Conservation (phyloP, 805 yeast genomes). For the Candida incommunis region DNA sequence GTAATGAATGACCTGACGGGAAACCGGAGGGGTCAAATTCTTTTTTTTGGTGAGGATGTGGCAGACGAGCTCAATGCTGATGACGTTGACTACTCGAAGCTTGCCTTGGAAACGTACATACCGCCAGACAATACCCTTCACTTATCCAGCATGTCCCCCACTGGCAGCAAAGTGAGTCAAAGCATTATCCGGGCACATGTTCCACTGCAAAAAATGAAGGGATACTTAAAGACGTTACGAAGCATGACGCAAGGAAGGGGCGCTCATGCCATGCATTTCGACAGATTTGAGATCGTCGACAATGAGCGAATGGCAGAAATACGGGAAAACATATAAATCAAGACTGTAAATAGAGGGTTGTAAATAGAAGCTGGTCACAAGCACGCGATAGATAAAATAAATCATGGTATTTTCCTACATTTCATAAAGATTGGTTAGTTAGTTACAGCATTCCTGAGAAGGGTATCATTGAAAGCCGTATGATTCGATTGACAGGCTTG, state of each 20-base stretch:
- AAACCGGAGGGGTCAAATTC: conserved; percentile 60
- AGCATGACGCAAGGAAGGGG: conserved; percentile 86
- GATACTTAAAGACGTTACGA: conserved; percentile 64
- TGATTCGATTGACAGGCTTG: too few species aligned
- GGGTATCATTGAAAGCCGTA: too few species aligned
- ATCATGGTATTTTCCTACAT: too few species aligned
- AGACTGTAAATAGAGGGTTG: too few species aligned
- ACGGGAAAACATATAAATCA: not conserved
- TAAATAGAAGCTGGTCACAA: too few species aligned
- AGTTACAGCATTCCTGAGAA: too few species aligned
- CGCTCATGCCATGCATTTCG: conserved; percentile 61
- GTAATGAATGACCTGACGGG: conserved; percentile 78
- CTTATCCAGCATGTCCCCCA: conserved; percentile 22
- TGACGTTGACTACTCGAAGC: conserved; percentile 10
- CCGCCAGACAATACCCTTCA: conserved; percentile 51
- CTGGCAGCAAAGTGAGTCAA: conserved; percentile 23
- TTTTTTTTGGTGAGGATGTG: conserved; percentile 54
- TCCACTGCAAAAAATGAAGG: conserved; percentile 82
- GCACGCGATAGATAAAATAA: too few species aligned
- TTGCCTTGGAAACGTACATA: conserved; percentile 46
- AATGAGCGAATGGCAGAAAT: not conserved
- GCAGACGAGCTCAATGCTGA: conserved; percentile 7
- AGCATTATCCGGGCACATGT: conserved; percentile 55
- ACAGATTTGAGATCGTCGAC: conserved; percentile 43
- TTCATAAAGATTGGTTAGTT: too few species aligned